Evolutionary conservation across 306 rosid genomes (phyloP), one percentile per base, ranked within the genome.

Genomic region (Lathyrus tuberosus): DNA sequence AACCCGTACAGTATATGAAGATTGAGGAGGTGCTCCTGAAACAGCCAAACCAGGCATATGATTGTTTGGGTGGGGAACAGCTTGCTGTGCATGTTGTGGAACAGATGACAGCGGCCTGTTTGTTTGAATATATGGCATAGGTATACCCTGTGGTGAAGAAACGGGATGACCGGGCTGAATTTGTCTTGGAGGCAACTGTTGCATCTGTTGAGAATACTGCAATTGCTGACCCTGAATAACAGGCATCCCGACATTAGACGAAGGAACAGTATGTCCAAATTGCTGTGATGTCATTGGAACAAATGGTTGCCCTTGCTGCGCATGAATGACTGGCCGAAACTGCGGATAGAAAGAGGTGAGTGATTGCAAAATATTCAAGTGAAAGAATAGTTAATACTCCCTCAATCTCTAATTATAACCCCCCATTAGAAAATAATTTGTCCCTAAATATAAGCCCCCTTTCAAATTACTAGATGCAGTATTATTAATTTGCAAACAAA

Each of bases 131-230:
- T 91, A 94, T 53, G 76, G 83, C 87, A 86, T 76, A 47, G 86
- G 86, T 57, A 88, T 56, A 58, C 84, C 72, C 84, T 89, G 97
- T 15, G 95, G 78, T 11, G 89, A 84, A 42, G 94, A 84, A 59
- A 82, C 51, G 33, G 78, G 78, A 62, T 84, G 92, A 72, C 84
- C 80, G 6, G 91, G 89, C 65, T 83, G 96, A 76, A 80, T 76
- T 68, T 91, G 99, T 76, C 96, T 87, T 57, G 81, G 80, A 70
- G 84, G 69, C 71, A 88, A 83, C 77, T 88, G 97, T 78, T 83
- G 96, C 95, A 88, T 83, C 46, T 86, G 84, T 82, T 93, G 98
- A 69, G 96, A 83, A 82, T 76, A 94, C 70, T 88, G 97, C 76
- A 83, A 70, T 26, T 84, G 95, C 82, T 87, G 97, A 76, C 85